Base-by-base conservation (phyloP, 2,329 filamentous ascomycete species). In the Colletotrichum agaves region DNA sequence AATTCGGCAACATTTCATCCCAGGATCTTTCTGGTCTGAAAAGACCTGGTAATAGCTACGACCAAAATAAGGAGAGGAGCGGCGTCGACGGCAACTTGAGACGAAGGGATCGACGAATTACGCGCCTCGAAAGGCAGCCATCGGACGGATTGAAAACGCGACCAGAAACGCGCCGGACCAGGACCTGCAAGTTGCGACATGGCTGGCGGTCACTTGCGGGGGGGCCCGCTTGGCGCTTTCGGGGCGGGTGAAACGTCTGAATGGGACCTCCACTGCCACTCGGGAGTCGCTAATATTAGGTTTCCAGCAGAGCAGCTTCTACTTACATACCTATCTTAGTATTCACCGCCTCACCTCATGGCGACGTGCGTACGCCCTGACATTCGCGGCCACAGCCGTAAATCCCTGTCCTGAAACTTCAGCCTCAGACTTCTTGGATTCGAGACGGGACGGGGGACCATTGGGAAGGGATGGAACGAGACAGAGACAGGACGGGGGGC, bases 101-200 rank as follows among this genome's bases (percentile, higher is more conserved):
- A 63, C 63, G 63, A 67, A 31, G 44, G 47, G 59, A 63, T 52
- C 37, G 46, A 41, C 59, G 37, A 67, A 63, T 63, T 19, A 37
- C 15, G 59, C 52, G 63, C 59, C 17, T 58, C 59, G 31, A 44
- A 58, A 2, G 15, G 12, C 35, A 23, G 1, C 15, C 44, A 39
- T 63, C 31, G 60, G 59, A 58, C 64, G 64, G 46, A 56, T 63
- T 52, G 52, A 67, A 63, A 67, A 67, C 64, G 46, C 60, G 17
- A 63, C 46, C 41, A 37, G 64, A 67, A 67, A 67, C 64, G 50
- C 44, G 35, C 35, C 21, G 17, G 50, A 63, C 58, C n/a, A 41
- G 59, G 59, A 35, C 41, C 46, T 44, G 59, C 44, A 35, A 35
- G 41, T 37, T 44, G 59, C 44, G 23, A 47, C 58, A 47, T 21